Conservation (phyloP, 1,284 basidiomycete genomes). For the Trametes pubescens region DNA sequence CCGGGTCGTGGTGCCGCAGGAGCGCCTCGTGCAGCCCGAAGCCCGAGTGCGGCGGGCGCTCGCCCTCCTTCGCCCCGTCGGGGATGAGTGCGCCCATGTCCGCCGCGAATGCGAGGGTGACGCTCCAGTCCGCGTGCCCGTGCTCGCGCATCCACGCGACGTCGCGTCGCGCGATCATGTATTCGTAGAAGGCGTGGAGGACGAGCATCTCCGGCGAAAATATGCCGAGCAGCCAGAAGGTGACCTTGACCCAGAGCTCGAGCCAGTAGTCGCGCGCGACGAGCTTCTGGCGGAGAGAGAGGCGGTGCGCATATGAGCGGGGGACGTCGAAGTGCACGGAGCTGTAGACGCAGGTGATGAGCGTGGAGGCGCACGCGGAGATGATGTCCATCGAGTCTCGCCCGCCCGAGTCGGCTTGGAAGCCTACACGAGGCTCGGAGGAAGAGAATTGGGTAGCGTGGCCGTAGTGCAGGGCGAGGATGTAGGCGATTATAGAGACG, state of each 20-base stretch:
- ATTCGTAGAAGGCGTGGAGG: conserved; percentile 24
- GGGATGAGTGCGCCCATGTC: conserved; percentile 21
- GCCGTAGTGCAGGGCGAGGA: conserved; percentile 16
- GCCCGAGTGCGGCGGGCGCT: conserved; percentile 11
- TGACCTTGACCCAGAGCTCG: conserved; percentile 23
- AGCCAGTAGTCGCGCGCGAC: conserved; percentile 22
- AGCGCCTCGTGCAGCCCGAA: conserved; percentile 21
- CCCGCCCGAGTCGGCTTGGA: conserved; percentile 16
- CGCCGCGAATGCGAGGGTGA: conserved; percentile 19
- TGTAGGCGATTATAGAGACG: conserved; percentile 8
- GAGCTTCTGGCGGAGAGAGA: conserved; percentile 9
- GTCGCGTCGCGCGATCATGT: conserved; percentile 22
- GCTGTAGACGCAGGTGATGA: conserved; percentile 24
- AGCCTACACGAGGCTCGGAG: conserved; percentile 21
- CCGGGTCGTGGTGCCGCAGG: conserved; percentile 16
- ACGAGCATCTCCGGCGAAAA: conserved; percentile 28
- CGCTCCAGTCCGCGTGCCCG: conserved; percentile 16
- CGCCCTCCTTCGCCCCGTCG: neutral
- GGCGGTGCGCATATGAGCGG: conserved; percentile 20
- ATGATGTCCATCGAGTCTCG: conserved; percentile 24
- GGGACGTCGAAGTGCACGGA: conserved; percentile 26
- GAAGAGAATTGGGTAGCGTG: conserved; percentile 16
- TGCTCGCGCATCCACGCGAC: conserved; percentile 23
- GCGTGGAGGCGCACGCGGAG: conserved; percentile 21
- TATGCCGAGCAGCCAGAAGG: conserved; percentile 23